These are phyloP conservation scores for Triticum dicoccoides DNA, from an alignment of 176 grass and related monocot species.

Conservation along the genomic window DNA sequence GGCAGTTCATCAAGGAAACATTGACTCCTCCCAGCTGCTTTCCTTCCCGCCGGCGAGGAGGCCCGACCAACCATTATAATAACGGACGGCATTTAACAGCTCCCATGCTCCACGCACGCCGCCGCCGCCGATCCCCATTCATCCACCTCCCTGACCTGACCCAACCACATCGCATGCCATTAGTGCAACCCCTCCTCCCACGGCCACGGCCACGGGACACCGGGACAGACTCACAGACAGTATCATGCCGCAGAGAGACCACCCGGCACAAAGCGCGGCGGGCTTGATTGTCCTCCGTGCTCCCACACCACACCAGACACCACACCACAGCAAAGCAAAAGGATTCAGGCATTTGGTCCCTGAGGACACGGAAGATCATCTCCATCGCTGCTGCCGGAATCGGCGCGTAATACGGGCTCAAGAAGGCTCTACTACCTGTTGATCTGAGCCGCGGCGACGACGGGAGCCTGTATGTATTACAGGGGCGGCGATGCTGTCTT, in stretches of 20 bases:
- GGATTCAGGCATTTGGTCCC: neutral
- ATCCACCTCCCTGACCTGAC: too few species aligned
- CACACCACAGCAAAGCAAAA: neutral
- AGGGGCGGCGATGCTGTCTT: neutral
- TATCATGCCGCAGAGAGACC: neutral
- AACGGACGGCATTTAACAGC: neutral
- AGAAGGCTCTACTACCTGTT: neutral
- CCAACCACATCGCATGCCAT: neutral
- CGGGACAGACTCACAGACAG: neutral
- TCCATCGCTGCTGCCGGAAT: neutral
- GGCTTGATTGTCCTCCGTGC: neutral
- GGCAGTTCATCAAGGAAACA: neutral
- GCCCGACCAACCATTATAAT: neutral
- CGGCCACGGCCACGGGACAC: neutral
- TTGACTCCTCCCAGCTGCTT: neutral
- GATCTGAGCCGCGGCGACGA: neutral
- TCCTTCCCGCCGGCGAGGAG: neutral
- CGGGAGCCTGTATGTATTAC: neutral
- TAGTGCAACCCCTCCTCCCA: neutral
- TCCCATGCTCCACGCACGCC: neutral
- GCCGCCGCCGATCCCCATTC: neutral
- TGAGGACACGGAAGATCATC: neutral
- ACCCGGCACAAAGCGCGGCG: neutral
- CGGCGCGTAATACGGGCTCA: too few species aligned
- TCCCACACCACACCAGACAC: neutral